These are phyloP conservation scores for Fusarium tricinctum DNA, from an alignment of 2,329 filamentous ascomycete genomes.

Conservation along the genomic window DNA sequence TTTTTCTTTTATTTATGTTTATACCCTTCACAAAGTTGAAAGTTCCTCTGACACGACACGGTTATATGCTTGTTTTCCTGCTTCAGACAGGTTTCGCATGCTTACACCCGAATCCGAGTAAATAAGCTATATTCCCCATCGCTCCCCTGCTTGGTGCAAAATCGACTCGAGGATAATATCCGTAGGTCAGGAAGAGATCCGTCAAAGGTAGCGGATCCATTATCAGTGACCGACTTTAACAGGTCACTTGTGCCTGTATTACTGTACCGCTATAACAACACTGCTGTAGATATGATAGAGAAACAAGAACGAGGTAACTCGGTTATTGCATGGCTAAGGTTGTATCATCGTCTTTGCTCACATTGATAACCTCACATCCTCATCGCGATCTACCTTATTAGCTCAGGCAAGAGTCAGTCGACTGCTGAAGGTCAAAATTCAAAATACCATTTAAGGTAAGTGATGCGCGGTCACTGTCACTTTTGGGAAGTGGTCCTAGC, in stretches of 20 bases:
- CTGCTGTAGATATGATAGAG: too few relatives aligned
- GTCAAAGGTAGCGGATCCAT: slow-evolving; percentile 34
- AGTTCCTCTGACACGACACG: background rate
- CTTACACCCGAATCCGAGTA: slow-evolving; percentile 17
- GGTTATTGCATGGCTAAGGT: background rate
- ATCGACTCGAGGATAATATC: slow-evolving; percentile 20
- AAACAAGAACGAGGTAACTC: background rate
- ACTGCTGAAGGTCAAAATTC: slow-evolving; percentile 9
- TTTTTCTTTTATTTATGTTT: background rate
- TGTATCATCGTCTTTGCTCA: background rate
- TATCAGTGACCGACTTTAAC: slow-evolving; percentile 39
- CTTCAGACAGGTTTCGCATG: slow-evolving; percentile 22
- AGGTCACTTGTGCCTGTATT: slow-evolving; percentile 8
- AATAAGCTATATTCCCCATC: slow-evolving; percentile 8
- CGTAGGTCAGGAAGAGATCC: slow-evolving; percentile 34
- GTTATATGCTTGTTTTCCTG: slow-evolving; percentile 25
- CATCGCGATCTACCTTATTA: slow-evolving; percentile 17
- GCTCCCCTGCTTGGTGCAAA: slow-evolving; percentile 18
- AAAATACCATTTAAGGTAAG: slow-evolving; percentile 15
- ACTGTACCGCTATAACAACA: too few relatives aligned
- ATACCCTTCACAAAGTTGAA: background rate
- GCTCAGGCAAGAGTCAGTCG: slow-evolving; percentile 39
- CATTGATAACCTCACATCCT: slow-evolving; percentile 2
- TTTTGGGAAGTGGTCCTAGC: slow-evolving; percentile 17
- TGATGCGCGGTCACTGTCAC: slow-evolving; percentile 10